Base-by-base conservation (phyloP, 1,139 yeast genomes). In the Yamadazyma buinensis region DNA sequence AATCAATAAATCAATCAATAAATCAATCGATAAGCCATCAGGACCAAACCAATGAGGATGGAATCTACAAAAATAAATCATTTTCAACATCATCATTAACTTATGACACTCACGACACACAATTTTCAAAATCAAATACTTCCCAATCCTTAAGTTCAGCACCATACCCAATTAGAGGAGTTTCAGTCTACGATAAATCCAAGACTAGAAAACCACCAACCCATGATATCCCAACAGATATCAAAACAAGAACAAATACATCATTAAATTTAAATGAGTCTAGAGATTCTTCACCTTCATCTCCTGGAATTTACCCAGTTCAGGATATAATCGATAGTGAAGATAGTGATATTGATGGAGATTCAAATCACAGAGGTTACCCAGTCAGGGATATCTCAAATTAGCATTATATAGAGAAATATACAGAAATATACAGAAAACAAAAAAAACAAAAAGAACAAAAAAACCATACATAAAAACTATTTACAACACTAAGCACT, bases 151-250 rank as follows among this genome's bases (percentile, higher is more conserved):
- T 32, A 18, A 23, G 22, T 23, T 39, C 43, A 4, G 40, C 48
- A 4, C 63, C 63, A 1, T 58, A 58, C 33, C 63, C 63, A 1
- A 45, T 54, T 1, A 40, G 63, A 42, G 61, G 61, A 8, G 44
- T 57, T 7, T 57, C 63, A 1, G 37, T 50, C 30, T 51, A 41
- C 26, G 43, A 40, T 17, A 37, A 31, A 20, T 23, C 17, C 3
- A 30, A 30, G n/a, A 12, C 13, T 17, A 17, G 7, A 5, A 5
- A 17, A 17, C 19, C 19, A 17, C 7, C 19, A 17, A 17, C 7
- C 5, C 5, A 5, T 5, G 7, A 5, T 17, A 17, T 7, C 7
- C 7, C 19, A 5, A 17, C 19, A 17, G 7, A 7, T 17, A 17
- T 17, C 7, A 17, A 17, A 5, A 5, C 19, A 17, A 17, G 7